Evolutionary conservation across 306 rosid species (phyloP).

Genomic region (Quercus suber): DNA sequence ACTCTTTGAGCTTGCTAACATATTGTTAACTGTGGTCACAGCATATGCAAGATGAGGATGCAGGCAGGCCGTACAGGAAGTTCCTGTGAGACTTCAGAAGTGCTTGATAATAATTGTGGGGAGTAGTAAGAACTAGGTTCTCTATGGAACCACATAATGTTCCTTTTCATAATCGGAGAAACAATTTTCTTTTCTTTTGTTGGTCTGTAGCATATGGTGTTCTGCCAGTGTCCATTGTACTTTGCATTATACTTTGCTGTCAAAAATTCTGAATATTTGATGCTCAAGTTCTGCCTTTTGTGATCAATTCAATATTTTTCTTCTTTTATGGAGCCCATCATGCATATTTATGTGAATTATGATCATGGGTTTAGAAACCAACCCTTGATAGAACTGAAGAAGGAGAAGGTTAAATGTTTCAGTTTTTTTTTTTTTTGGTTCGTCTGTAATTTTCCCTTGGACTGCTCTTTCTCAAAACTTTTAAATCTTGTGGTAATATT

Average conservation of each 20-base stretch:
- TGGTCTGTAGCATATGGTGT: neutral
- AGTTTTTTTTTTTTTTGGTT: no score
- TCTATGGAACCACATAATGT: slow-evolving; percentile 23
- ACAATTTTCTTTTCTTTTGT: slow-evolving; percentile 5
- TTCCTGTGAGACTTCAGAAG: slow-evolving; percentile 44
- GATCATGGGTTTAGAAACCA: no score
- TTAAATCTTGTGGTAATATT: no score
- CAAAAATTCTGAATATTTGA: slow-evolving; percentile 4
- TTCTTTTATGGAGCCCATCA: no score
- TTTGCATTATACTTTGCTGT: neutral
- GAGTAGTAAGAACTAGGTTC: slow-evolving; percentile 19
- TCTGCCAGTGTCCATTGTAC: neutral
- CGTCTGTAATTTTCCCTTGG: no score
- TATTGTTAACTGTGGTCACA: slow-evolving; percentile 26
- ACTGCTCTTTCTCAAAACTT: no score
- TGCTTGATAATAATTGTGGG: slow-evolving; percentile 40
- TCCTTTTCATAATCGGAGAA: slow-evolving; percentile 19
- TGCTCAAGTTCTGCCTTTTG: neutral
- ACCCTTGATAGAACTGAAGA: no score
- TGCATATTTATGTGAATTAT: no score
- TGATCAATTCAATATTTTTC: neutral
- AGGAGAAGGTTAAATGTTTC: no score
- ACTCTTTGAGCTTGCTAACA: neutral
- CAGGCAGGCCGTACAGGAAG: slow-evolving; percentile 82
- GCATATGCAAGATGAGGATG: slow-evolving; percentile 97